A percentile compares a stretch with the other conserved stretches of the same genome.
phyloP scores from a whole-genome alignment of 169 alveolate genomes.

The Eimeria zaria region DNA sequence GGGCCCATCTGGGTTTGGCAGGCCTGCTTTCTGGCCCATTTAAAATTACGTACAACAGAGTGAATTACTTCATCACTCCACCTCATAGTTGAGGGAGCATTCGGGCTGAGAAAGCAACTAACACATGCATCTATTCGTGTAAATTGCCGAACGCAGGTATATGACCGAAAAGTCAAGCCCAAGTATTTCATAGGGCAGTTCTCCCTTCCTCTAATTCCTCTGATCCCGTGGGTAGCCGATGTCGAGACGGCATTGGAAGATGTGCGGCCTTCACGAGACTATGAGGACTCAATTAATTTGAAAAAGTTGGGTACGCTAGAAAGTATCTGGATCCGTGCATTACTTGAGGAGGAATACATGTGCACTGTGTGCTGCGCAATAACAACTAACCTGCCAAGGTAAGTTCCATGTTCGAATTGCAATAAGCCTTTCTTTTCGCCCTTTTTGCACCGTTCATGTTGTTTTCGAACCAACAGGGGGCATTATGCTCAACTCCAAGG shows the following conservation, averaged over 20 bases:
- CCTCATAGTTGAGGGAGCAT: neutral
- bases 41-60: neutral
- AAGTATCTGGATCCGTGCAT: neutral
- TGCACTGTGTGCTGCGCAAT: neutral
- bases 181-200: slow-evolving; percentile 91
- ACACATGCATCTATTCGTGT: neutral
- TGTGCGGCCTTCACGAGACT: slow-evolving; percentile 90
- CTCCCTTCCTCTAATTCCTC: slow-evolving; percentile 89
- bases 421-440: neutral
- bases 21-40: neutral
- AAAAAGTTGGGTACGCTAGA: slow-evolving; percentile 83
- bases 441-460: neutral
- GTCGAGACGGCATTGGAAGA: slow-evolving; percentile 88
- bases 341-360: neutral
- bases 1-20: neutral
- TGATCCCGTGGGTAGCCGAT: slow-evolving; percentile 91
- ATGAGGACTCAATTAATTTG: slow-evolving; percentile 89
- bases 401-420: neutral
- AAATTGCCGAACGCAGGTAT: slow-evolving; percentile 77
- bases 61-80: neutral
- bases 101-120: neutral
- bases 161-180: slow-evolving; percentile 88
- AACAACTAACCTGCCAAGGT: neutral
- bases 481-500: slow-evolving; percentile 58
- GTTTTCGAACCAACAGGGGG: slow-evolving; percentile 68